These are phyloP conservation scores for Termitomyces sp. DNA, from an alignment of 768 basidiomycete genomes.

Conservation along the genomic window DNA sequence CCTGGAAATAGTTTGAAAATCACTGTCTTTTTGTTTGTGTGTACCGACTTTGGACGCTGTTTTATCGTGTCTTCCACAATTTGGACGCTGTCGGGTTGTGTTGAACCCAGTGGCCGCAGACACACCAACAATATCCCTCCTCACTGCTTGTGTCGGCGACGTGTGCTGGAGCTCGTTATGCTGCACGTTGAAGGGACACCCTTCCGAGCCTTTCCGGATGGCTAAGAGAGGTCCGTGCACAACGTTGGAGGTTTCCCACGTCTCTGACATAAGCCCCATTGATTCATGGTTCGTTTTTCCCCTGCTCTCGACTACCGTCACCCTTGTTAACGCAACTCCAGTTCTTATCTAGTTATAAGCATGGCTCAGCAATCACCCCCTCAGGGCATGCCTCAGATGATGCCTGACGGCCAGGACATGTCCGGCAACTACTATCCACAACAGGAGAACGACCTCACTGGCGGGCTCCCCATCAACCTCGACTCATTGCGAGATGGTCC, in stretches of 20 bases:
- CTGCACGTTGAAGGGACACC: conserved; percentile 14
- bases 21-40: conserved; percentile 36
- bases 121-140: conserved; percentile 40
- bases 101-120: conserved; percentile 50
- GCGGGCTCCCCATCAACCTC: conserved; percentile 80
- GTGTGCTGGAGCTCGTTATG: conserved; percentile 8
- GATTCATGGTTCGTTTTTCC: conserved; percentile 39
- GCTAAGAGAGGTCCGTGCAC: conserved; percentile 53
- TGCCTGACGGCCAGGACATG: conserved; percentile 55
- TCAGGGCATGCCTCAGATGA: conserved; percentile 59
- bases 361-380: conserved; percentile 52
- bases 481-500: conserved; percentile 84
- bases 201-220: conserved; percentile 12
- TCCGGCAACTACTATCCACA: conserved; percentile 65
- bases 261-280: conserved; percentile 44
- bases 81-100: conserved; percentile 64
- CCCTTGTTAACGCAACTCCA: conserved; percentile 30
- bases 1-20: neutral
- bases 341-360: conserved; percentile 14
- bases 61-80: conserved; percentile 71
- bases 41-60: conserved; percentile 51
- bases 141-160: conserved; percentile 20
- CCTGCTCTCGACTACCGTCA: conserved; percentile 39
- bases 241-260: conserved; percentile 48
- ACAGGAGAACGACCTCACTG: conserved; percentile 66